Evolutionary conservation across 2,329 filamentous ascomycete genomes (phyloP), one percentile per base, ranked within the genome.

Genomic region (Graphilbum fragrans): DNA sequence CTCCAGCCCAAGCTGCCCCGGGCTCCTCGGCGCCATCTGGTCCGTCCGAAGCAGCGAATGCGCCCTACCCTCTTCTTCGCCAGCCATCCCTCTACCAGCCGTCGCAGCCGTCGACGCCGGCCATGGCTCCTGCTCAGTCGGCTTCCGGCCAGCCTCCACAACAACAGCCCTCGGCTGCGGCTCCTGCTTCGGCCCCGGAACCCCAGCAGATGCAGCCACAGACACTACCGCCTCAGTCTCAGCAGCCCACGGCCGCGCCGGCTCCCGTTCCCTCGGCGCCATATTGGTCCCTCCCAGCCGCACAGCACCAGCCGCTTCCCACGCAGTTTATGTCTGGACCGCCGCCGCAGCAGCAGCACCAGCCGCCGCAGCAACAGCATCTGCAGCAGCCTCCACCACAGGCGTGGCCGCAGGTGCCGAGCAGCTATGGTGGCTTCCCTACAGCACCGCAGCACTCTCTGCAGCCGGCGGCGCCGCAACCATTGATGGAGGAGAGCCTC

Each of bases 401-500:
- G 49, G 57, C 56, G 21, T 53, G 50, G 44, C 61, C 64, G 36
- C 58, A 60, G 31, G 44, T 53, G 16, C 49, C 47, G 5, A 49
- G 41, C 14, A 41, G 59, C 3, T 74, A 76, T 46, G 46, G 57
- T 11, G 64, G 71, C 3, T 85, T 86, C 52, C 82, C 82, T 1
- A 66, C 72, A 3, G 76, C 74, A 22, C 77, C 78, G 16, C 73
- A 79, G 45, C 74, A 80, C 56, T 69, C 74, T 22, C 76, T 73
- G 40, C 68, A 59, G 55, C 66, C 68, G 52, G 72, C 72, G 14
- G 70, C 65, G 40, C 68, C 59, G 55, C 66, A 68, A 52, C 72
- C 72, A 14, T 70, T 65, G 1, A 70, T 82, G 37, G 84, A 90
- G 59, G 85, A 90, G 60, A 82, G 78, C 44, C 61, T 92, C 53